Conservation (phyloP, 768 basidiomycete genomes). For the Lactarius akahatsu region DNA sequence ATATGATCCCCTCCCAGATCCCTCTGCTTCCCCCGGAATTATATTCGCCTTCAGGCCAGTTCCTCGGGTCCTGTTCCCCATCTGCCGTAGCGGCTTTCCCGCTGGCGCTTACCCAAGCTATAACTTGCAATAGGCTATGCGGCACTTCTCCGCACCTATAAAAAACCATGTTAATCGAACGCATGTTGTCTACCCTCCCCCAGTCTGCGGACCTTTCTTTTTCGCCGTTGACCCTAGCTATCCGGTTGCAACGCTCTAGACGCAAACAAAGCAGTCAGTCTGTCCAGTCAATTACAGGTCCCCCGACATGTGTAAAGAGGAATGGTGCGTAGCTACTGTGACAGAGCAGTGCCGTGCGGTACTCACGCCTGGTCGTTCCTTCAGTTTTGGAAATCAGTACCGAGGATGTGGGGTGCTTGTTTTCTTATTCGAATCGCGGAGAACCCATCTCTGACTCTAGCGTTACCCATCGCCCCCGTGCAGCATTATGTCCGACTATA, state of each 20-base stretch:
- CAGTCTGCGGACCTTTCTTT: background rate
- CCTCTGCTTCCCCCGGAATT: conserved; percentile 20
- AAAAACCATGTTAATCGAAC: conserved; percentile 13
- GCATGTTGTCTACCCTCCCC: background rate
- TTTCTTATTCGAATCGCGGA: background rate
- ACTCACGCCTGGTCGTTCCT: background rate
- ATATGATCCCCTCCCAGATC: conserved; percentile 21
- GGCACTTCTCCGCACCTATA: conserved; percentile 19
- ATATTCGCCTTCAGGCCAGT: conserved; percentile 17
- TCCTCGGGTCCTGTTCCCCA: conserved; percentile 25
- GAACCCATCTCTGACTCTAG: background rate
- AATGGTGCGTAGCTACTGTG: conserved; percentile 22
- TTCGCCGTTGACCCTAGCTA: background rate
- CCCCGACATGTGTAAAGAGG: conserved; percentile 28
- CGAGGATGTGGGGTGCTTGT: conserved; percentile 29
- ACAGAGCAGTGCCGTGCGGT: background rate
- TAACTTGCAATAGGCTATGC: conserved; percentile 24
- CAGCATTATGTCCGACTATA: conserved; percentile 67
- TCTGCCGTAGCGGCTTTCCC: conserved; percentile 25
- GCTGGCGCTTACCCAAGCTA: conserved; percentile 20
- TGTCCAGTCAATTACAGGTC: background rate
- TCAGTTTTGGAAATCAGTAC: conserved; percentile 29
- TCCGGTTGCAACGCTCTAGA: background rate
- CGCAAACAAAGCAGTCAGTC: background rate
- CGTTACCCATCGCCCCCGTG: conserved; percentile 7